Evolutionary conservation across 1,284 basidiomycete genomes (phyloP), one percentile per base, ranked within the genome.

Genomic region (Ganoderma lucidum): DNA sequence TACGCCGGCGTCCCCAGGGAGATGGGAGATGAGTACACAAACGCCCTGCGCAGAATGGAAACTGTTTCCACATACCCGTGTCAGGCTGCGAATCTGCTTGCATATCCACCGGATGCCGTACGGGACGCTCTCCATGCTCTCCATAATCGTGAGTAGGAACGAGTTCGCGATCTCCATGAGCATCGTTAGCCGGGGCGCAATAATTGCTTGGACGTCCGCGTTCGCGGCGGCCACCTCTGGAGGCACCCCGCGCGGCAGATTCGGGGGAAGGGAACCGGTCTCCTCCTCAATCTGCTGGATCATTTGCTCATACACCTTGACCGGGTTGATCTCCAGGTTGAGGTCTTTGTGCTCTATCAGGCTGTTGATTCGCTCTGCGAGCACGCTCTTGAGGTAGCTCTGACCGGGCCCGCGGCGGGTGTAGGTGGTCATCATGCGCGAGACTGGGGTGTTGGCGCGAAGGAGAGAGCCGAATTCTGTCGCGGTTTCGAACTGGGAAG

Each of bases 101-200:
- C 98, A 99, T 78, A 99, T 99, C 98, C 98, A 99, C 73, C 98
- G 89, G 74, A 99, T 99, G 77, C 98, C 97, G 78, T 99, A 99
- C 28, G 97, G 98, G 15, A 99, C 97, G 76, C 92, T 95, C 77
- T 99, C 97, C 88, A 99, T 91, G 73, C 95, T 97, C 74, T 98
- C 96, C 77, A 99, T 98, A 77, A 99, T 99, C n/a, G 97, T 99
- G 55, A 94, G 85, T 69, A 99, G 85, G 83, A 99, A 98, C 76
- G 93, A 95, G 79, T 99, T 98, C 62, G 97, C 98, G 71, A 99
- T 99, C 80, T 99, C 96, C 96, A 98, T 98, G 71, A 99, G 87
- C 96, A 99, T 98, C 28, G 96, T 96, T 59, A 99, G 83, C 28
- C 98, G 90, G 12, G 97, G 97, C 6, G 95, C 94, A 76, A 99